phyloP scores from a whole-genome alignment of 2,329 filamentous ascomycete genomes.

The Colletotrichum chlorophyti region DNA sequence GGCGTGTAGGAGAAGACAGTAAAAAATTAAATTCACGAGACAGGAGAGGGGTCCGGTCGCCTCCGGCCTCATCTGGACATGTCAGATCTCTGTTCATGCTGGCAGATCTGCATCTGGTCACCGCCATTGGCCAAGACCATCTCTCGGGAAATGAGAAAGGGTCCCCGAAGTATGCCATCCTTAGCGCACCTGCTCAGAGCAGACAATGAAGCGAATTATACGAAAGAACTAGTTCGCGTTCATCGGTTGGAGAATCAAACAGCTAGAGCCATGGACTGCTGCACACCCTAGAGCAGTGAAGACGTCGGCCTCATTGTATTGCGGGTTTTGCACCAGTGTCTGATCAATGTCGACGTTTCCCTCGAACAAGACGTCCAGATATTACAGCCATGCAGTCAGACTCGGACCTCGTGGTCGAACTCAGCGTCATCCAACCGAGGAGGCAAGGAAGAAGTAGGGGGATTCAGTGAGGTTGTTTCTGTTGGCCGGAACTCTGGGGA shows the following conservation, averaged over 20 bases:
- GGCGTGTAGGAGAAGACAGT: background rate
- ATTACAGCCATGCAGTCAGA: conserved; percentile 11
- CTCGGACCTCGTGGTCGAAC: conserved; percentile 7
- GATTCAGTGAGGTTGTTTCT: conserved; percentile 6
- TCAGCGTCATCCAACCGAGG: conserved; percentile 3
- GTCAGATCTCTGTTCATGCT: background rate
- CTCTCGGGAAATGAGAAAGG: background rate
- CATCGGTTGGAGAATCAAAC: background rate
- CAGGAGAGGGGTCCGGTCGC: background rate
- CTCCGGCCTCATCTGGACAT: background rate
- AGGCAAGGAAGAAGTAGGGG: background rate
- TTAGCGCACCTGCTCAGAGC: background rate
- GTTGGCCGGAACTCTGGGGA: background rate
- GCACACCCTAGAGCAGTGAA: background rate
- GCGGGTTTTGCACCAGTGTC: background rate
- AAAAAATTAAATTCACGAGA: background rate
- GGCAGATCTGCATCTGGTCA: conserved; percentile 4
- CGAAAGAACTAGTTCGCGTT: background rate
- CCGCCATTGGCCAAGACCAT: conserved; percentile 3
- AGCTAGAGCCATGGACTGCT: too few species aligned
- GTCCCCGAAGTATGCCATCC: background rate
- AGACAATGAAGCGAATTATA: background rate
- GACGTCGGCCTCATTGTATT: background rate
- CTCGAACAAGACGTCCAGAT: conserved; percentile 5
- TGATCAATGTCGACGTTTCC: background rate